Conservation (phyloP, 306 rosid genomes). For the Amphicarpaea edgeworthii region DNA sequence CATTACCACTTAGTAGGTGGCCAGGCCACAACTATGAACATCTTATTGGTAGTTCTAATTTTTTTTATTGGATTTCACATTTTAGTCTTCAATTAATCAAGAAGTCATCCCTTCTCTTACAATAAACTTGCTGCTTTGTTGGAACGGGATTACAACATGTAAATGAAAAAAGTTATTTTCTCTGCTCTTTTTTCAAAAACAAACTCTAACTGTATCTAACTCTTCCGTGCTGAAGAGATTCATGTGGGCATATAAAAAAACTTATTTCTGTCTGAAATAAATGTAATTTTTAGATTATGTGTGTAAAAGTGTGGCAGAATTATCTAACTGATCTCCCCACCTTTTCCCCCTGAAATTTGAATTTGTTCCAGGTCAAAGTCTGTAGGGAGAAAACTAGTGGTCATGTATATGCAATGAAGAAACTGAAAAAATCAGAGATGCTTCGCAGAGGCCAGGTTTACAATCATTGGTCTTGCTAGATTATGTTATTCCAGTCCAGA, state of each 20-base stretch:
- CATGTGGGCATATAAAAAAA: background rate
- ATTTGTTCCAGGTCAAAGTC: slow-evolving; percentile 80
- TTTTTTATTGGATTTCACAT: slow-evolving; percentile 6
- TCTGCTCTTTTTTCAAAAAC: background rate
- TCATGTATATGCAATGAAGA: slow-evolving; percentile 98
- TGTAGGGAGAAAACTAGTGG: slow-evolving; percentile 89
- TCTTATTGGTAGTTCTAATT: slow-evolving; percentile 5
- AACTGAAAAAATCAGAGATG: slow-evolving; percentile 98
- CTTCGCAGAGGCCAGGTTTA: slow-evolving; percentile 99
- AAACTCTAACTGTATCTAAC: slow-evolving; percentile 20
- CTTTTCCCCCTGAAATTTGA: slow-evolving; percentile 47
- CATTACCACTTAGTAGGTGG: slow-evolving; percentile 17
- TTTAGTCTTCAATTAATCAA: slow-evolving; percentile 24
- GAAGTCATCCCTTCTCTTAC: background rate
- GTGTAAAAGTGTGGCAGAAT: slow-evolving; percentile 22
- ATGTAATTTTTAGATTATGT: background rate
- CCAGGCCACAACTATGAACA: slow-evolving; percentile 15
- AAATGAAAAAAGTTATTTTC: background rate
- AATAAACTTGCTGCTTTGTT: slow-evolving; percentile 18
- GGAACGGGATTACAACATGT: slow-evolving; percentile 28
- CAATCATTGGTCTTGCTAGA: slow-evolving; percentile 41
- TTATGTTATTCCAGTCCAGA: slow-evolving; percentile 32
- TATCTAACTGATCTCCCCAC: background rate
- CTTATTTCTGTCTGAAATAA: background rate
- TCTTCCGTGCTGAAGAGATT: background rate